Conservation (phyloP, 78 protist species). For the Protostelium mycophagum region DNA sequence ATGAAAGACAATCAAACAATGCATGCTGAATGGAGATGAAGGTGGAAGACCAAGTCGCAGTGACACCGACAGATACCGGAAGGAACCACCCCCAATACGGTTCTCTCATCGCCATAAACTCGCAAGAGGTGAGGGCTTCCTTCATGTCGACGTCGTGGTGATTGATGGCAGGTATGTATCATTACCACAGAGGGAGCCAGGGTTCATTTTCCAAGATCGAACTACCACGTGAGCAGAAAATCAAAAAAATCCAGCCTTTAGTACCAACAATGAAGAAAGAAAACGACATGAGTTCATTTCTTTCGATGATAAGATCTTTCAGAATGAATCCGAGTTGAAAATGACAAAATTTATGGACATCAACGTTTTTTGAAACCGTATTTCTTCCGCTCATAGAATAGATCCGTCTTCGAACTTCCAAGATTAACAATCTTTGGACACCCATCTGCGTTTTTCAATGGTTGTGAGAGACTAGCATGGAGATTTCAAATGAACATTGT, state of each 20-base stretch:
- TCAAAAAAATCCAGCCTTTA: not conserved
- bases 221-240: not conserved
- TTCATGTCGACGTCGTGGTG: not conserved
- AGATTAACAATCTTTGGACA: conserved; percentile 93
- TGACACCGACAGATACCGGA: not conserved
- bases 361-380: conserved; percentile 68
- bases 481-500: too few relatives aligned
- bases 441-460: conserved; percentile 88
- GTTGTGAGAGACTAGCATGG: too few relatives aligned
- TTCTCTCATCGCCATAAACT: not conserved
- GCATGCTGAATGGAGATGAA: not conserved
- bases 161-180: not conserved
- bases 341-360: too few relatives aligned
- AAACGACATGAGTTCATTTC: too few relatives aligned
- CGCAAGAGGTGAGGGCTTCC: not conserved
- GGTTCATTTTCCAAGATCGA: not conserved
- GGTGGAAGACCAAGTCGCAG: not conserved
- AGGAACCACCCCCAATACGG: not conserved
- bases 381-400: conserved; percentile 89
- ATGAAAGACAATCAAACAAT: not conserved
- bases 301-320: too few relatives aligned
- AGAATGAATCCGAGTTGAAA: too few relatives aligned
- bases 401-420: conserved; percentile 81
- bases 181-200: not conserved
- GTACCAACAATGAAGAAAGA: too few relatives aligned